Percentiles rank a stretch among this genome's conserved stretches.
Conservation (phyloP, 768 basidiomycete species). For the Piloderma croceum region DNA sequence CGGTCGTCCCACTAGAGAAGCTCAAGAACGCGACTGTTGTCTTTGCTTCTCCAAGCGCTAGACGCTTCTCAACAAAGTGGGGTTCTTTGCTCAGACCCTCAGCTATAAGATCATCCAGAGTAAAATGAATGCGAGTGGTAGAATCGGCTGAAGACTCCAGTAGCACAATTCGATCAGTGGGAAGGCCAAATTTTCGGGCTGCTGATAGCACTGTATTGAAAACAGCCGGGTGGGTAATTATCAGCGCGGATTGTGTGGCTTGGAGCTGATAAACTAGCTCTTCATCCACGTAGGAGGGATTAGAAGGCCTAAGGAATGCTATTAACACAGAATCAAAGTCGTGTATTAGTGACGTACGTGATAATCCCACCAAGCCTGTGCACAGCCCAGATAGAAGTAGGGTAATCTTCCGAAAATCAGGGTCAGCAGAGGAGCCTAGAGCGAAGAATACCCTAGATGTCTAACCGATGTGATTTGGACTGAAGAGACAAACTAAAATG, state of each 20-base stretch:
- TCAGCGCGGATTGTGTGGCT: constrained; percentile 39
- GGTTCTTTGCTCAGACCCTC: constrained; percentile 17
- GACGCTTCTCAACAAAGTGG: constrained; percentile 11
- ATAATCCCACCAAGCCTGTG: constrained; percentile 54
- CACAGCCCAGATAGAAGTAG: constrained; percentile 51
- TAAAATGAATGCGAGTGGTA: constrained; percentile 8
- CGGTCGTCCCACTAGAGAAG: constrained; percentile 76
- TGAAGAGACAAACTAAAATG: constrained; percentile 51
- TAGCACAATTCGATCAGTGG: constrained; percentile 39
- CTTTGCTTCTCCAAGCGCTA: constrained; percentile 54
- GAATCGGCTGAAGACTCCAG: constrained; percentile 21
- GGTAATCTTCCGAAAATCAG: constrained; percentile 40
- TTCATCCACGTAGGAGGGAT: constrained; percentile 52
- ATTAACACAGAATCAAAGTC: constrained; percentile 1
- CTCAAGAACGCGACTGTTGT: constrained; percentile 60
- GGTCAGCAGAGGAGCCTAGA: constrained; percentile 3
- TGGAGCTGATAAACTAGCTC: constrained; percentile 56
- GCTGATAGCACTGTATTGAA: constrained; percentile 41
- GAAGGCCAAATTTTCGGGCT: constrained; percentile 33
- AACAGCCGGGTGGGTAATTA: constrained; percentile 44
- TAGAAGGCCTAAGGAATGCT: constrained; percentile 46
- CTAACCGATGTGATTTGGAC: constrained; percentile 59
- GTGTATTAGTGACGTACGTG: constrained; percentile 42
- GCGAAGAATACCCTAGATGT: constrained; percentile 1
- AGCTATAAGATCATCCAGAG: constrained; percentile 23